phyloP scores from a whole-genome alignment of 202 grass and related monocot species.

The Alloteropsis angusta region DNA sequence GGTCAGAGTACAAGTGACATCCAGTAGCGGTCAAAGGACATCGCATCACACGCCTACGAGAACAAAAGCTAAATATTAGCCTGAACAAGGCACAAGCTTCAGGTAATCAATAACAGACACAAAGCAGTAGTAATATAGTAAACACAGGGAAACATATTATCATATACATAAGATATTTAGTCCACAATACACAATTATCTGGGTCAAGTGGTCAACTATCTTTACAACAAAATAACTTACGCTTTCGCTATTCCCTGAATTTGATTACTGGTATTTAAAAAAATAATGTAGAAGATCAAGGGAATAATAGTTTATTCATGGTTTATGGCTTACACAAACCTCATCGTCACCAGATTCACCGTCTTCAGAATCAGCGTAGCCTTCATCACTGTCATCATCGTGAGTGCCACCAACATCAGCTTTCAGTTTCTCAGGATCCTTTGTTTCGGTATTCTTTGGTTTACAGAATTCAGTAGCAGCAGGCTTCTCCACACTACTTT shows the following conservation, averaged over 20 bases:
- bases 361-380: constrained; percentile 10
- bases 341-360: constrained; percentile 41
- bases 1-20: neutral
- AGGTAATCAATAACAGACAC: neutral
- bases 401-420: constrained; percentile 13
- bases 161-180: neutral
- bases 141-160: neutral
- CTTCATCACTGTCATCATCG: constrained; percentile 5
- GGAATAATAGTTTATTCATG: neutral
- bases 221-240: neutral
- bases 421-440: constrained; percentile 11
- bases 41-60: neutral
- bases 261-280: neutral
- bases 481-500: constrained; percentile 13
- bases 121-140: neutral
- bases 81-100: neutral
- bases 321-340: constrained; percentile 18
- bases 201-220: neutral
- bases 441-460: constrained; percentile 37
- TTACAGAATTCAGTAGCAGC: constrained; percentile 8
- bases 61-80: constrained; percentile 4
- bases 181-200: neutral
- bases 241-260: neutral
- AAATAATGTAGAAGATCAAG: neutral
- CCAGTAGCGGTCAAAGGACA: neutral